Evolutionary conservation across 768 basidiomycete species (phyloP).

Genomic region (Antrodiella citrinella): DNA sequence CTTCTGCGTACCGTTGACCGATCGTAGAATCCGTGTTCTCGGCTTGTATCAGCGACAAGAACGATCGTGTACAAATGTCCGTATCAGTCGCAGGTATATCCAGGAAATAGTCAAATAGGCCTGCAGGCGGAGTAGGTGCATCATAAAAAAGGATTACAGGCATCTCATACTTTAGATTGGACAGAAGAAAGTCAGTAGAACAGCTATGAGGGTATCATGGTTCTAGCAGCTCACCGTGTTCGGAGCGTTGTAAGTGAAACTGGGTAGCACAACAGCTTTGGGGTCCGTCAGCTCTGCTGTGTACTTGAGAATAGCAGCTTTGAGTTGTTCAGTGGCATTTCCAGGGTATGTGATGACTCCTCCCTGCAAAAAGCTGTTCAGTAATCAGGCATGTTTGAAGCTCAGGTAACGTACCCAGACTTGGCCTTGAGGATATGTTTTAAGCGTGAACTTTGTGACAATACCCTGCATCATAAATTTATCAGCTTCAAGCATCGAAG

Average conservation of each 20-base stretch:
- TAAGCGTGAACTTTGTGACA: conserved; percentile 49
- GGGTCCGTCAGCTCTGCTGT: conserved; percentile 35
- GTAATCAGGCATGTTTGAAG: neutral
- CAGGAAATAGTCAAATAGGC: conserved; percentile 45
- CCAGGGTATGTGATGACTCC: conserved; percentile 32
- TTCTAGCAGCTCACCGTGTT: neutral
- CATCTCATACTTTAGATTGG: conserved; percentile 7
- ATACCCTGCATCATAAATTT: conserved; percentile 34
- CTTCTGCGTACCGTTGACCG: too few species aligned
- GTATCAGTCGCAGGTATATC: conserved; percentile 31
- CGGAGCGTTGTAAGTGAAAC: conserved; percentile 20
- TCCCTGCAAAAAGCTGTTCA: conserved; percentile 23
- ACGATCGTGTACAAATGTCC: conserved; percentile 34
- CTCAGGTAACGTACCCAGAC: conserved; percentile 43
- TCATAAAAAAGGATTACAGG: conserved; percentile 49
- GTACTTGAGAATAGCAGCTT: conserved; percentile 34
- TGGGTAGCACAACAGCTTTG: conserved; percentile 44
- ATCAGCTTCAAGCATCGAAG: neutral
- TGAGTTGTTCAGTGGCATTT: conserved; percentile 14
- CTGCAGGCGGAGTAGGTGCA: conserved; percentile 37
- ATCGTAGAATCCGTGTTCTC: neutral
- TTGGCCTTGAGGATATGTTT: conserved; percentile 42
- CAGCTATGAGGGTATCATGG: neutral
- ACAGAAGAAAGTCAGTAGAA: neutral
- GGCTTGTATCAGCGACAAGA: conserved; percentile 32